Base-by-base conservation (phyloP, 2,329 filamentous ascomycete species). In the Lachnellula cervina region DNA sequence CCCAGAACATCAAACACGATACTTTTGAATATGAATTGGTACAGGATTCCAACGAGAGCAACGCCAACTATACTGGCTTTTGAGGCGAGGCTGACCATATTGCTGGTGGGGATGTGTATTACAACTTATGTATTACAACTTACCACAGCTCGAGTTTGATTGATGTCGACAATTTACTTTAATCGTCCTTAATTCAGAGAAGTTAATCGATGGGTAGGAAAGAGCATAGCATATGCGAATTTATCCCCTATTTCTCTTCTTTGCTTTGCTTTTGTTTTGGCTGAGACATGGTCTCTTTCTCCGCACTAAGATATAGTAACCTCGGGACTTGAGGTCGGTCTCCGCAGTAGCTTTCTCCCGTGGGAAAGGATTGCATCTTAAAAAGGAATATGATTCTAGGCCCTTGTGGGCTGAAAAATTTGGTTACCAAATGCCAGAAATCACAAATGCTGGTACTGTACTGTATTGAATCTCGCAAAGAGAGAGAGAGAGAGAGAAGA, bases 1-100 rank as follows among this genome's bases (percentile, higher is more conserved):
- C 71, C 70, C 5, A 72, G 21, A 7, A 62, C 59, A 25, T 64
- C 55, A 55, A 70, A 70, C 16, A 72, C 37, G 21, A 69, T 16
- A 32, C 59, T 34, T 47, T 66, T 68, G 54, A 68, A 60, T 14
- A 68, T n/a, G 25, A 67, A 64, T 59, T 71, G 68, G 54, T 70
- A 71, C 9, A 70, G 28, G 16, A 64, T 46, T n/a, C 62, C 62
- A 23, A 64, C 49, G 40, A 68, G 45, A 11, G 62, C 56, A 37
- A 62, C 56, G 40, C 58, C 16, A 11, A 59, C 42, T 7, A 63
- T 58, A 8, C 51, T 52, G 9, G 54, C 53, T 56, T 59, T 63
- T 9, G 61, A 61, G 3, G 59, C 14, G 25, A 62, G 40, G 37
- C 53, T 57, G 28, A 46, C 54, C 54, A 57, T 57, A 23, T 19